phyloP scores from a whole-genome alignment of 2,329 filamentous ascomycete species.

The Macroventuria anomochaeta region DNA sequence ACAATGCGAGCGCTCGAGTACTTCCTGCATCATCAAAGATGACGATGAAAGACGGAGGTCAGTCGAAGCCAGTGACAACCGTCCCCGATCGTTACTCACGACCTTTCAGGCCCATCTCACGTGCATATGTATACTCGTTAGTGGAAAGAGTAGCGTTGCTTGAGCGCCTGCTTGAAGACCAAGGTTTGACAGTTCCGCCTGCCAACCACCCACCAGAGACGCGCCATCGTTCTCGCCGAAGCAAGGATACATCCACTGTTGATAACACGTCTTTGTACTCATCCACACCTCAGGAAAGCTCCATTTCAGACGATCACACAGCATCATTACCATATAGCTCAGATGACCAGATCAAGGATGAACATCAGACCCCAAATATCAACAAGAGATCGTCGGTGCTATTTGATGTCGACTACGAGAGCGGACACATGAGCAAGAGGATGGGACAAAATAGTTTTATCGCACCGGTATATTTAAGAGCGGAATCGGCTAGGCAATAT shows the following conservation, averaged over 20 bases:
- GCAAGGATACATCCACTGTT: not conserved
- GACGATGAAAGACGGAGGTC: constrained; percentile 64
- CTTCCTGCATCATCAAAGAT: constrained; percentile 63
- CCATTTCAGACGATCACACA: not conserved
- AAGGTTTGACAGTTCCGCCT: constrained; percentile 58
- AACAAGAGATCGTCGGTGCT: not conserved
- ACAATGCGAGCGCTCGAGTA: constrained; percentile 60
- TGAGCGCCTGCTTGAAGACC: constrained; percentile 60
- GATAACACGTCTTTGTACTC: not conserved
- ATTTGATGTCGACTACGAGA: not conserved
- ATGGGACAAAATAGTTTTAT: constrained; percentile 1
- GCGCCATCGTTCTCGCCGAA: constrained; percentile 26
- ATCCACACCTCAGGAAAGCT: not conserved
- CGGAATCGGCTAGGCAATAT: not conserved
- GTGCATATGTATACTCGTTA: constrained; percentile 64
- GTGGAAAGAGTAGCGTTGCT: constrained; percentile 62
- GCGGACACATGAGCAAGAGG: not conserved
- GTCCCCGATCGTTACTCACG: constrained; percentile 6
- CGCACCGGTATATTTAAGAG: not conserved
- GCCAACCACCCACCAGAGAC: constrained; percentile 63
- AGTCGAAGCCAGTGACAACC: constrained; percentile 19
- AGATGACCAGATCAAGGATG: not conserved
- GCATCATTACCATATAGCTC: not conserved
- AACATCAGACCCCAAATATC: not conserved
- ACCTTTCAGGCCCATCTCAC: constrained; percentile 59